Evolutionary conservation across 2,329 filamentous ascomycete species (phyloP), one percentile per base, ranked within the genome.

Genomic region (Dactylellina leptospora): DNA sequence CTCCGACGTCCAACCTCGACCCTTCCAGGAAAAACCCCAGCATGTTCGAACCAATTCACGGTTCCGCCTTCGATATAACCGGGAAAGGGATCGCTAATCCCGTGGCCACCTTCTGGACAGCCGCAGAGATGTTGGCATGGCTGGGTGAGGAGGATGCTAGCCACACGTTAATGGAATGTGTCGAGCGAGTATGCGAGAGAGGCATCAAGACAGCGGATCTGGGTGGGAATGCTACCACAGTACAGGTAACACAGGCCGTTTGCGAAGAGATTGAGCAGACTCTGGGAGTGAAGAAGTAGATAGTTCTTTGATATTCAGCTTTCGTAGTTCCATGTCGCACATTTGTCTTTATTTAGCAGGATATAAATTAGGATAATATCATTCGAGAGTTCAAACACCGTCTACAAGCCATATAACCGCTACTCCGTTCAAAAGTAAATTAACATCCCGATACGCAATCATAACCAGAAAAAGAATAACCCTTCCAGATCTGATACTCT

Each of bases 11-110:
- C 51, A 90, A 90, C 75, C 81, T 90, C 0, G 88, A 90, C 74
- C 88, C 88, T 4, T 48, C 55, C 27, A 45, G 63, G 42, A 60
- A 69, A 40, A 69, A 69, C 18, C 63, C 63, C 9, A 93, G 92
- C 77, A 96, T 97, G 78, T 97, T 96, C 80, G 93, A 97, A 85
- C 93, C 93, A 22, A 97, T 99, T 77, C 93, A 99, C 80, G 93
- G 91, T 91, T 75, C 91, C 48, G 93, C 93, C n/a, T 93, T 93
- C 25, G 93, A 97, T 78, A 97, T 97, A 77, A 91, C 91, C 1
- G 93, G 93, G 75, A 86, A 96, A 70, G 75, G 76, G 71, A 89
- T 96, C 76, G 92, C 96, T 78, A 96, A 96, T 84, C 93, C 93
- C 36, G 85, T 97, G 71, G 93, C 93, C 55, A 93, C 92, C 59